phyloP scores from a whole-genome alignment of 2,329 filamentous ascomycete species.

The Cordyceps cateniannulata region DNA sequence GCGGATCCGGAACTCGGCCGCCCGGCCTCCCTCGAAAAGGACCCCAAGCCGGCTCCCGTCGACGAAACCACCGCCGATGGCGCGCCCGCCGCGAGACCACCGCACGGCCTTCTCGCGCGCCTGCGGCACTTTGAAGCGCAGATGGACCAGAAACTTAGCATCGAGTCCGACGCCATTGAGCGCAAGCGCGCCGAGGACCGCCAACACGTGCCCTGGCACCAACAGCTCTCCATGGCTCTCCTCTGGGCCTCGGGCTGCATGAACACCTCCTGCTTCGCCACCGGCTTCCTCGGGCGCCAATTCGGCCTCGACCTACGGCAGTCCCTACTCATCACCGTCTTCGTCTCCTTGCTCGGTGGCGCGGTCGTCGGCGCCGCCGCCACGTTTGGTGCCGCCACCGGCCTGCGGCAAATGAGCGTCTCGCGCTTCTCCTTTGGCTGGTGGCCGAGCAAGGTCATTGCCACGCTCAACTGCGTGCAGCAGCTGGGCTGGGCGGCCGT shows the following conservation, averaged over 20 bases:
- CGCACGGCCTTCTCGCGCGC: slow-evolving; percentile 24
- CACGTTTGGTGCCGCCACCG: slow-evolving; percentile 42
- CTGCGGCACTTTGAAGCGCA: slow-evolving; percentile 36
- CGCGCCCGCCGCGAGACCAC: too few relatives aligned
- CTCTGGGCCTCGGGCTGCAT: slow-evolving; percentile 46
- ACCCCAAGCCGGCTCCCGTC: not conserved
- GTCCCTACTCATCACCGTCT: slow-evolving; percentile 37
- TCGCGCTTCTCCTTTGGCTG: slow-evolving; percentile 43
- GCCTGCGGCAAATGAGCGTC: slow-evolving; percentile 45
- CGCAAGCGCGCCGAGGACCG: slow-evolving; percentile 39
- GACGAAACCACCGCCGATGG: too few relatives aligned
- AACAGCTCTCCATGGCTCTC: slow-evolving; percentile 42
- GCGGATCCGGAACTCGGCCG: not conserved
- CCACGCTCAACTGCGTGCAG: slow-evolving; percentile 31
- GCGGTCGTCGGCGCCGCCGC: slow-evolving; percentile 39
- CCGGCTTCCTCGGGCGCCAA: slow-evolving; percentile 44
- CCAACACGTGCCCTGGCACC: slow-evolving; percentile 25
- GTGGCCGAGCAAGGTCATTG: slow-evolving; percentile 44
- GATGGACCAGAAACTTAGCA: slow-evolving; percentile 39
- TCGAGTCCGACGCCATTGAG: slow-evolving; percentile 40
- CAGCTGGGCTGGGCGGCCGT: slow-evolving; percentile 46
- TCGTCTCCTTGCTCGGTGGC: slow-evolving; percentile 35
- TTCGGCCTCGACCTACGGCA: slow-evolving; percentile 40
- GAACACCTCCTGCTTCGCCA: slow-evolving; percentile 45
- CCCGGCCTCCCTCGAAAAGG: not conserved